A percentile compares a stretch with the other conserved stretches of the same genome.
These are phyloP conservation scores for Ascochyta fabae DNA, from an alignment of 2,329 filamentous ascomycete genomes.

Conservation along the genomic window DNA sequence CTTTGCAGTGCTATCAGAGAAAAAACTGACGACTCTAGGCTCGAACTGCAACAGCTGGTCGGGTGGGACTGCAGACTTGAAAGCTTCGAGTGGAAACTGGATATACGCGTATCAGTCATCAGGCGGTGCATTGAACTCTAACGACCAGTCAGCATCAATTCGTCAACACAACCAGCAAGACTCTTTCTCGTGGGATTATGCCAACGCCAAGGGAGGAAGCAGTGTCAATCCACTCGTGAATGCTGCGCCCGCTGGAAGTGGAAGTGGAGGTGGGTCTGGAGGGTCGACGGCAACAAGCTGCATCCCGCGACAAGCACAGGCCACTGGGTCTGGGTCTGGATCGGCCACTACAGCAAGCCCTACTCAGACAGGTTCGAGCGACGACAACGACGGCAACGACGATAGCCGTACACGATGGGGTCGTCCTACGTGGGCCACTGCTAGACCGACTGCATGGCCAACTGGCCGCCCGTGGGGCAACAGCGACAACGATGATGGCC, in stretches of 20 bases:
- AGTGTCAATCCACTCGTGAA: conserved; percentile 53
- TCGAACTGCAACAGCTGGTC: conserved; percentile 61
- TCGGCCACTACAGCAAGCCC: conserved; percentile 5
- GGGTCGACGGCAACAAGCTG: conserved; percentile 34
- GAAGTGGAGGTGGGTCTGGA: conserved; percentile 19
- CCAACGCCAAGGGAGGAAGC: conserved; percentile 58
- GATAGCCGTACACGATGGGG: conserved; percentile 6
- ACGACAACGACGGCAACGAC: conserved; percentile 7
- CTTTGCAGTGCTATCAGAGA: too few species aligned
- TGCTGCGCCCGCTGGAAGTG: conserved; percentile 29
- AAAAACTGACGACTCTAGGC: conserved; percentile 40
- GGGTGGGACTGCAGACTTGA: conserved; percentile 60
- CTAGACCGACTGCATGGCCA: conserved; percentile 28
- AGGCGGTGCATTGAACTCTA: conserved; percentile 57
- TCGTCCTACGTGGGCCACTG: conserved; percentile 16
- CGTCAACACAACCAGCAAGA: conserved; percentile 52
- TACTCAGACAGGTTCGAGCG: background rate
- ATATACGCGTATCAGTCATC: conserved; percentile 56
- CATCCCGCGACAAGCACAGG: conserved; percentile 36
- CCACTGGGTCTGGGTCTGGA: conserved; percentile 16
- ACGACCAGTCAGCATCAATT: conserved; percentile 54
- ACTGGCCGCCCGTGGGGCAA: conserved; percentile 8
- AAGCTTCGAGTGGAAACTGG: conserved; percentile 53
- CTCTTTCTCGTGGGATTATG: conserved; percentile 57
- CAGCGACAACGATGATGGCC: conserved; percentile 5